Base-by-base conservation (phyloP, 768 basidiomycete genomes). In the Royoungia palumana region DNA sequence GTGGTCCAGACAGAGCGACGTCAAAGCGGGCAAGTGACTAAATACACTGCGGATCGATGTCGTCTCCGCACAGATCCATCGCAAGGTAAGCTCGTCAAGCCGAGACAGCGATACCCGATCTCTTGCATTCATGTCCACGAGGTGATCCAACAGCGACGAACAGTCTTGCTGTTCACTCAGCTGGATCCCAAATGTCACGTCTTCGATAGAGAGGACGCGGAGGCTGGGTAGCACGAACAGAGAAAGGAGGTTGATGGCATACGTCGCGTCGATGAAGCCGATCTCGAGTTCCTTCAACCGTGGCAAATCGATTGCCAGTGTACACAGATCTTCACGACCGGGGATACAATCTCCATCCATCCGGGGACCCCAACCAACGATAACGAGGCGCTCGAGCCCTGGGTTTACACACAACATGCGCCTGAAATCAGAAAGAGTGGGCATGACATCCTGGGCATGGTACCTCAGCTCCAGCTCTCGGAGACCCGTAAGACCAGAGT, bases 391-490 rank as follows among this genome's bases (percentile, higher is more conserved):
- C 45, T 64, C 55, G 21, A 84, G 71, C 17, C 43, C 35, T 11
- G 63, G 53, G 50, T 73, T 82, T 2, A 64, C 66, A 7, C 59
- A 27, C 19, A 81, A 60, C 32, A 82, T 75, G 21, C 56, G 46
- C 9, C 55, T 50, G 52, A 84, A 82, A 44, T 80, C 71, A 0
- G 61, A 53, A 40, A 79, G 55, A 6, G 71, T 72, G 2, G 82
- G 82, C 68, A 76, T 74, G n/a, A 83, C 78, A 35, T 81, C 76
- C 34, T 58, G 68, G 2, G 82, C 74, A 16, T 81, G 79, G 54
- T 79, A 84, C 53, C 73, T 79, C 56, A 83, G 65, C 53, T 80
- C 76, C 30, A 83, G 65, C 22, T 65, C 68, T 17, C 67, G 66
- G 14, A 84, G 73, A 48, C 72, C 70, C 6, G 55, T 58, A 42